These are phyloP conservation scores for Suillus variegatus DNA, from an alignment of 768 basidiomycete genomes.

Conservation along the genomic window DNA sequence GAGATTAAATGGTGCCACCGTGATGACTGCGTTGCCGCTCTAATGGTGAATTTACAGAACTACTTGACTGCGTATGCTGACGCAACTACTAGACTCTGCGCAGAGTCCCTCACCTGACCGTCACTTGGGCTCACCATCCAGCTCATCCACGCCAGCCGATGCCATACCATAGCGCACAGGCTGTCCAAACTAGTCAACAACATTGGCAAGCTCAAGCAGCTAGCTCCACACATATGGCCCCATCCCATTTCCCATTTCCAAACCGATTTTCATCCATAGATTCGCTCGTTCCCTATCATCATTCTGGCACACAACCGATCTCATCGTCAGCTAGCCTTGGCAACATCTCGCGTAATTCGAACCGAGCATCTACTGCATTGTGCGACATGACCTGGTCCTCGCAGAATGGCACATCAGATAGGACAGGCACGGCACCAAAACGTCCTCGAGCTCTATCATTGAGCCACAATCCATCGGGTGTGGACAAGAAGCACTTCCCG, in stretches of 20 bases:
- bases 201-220: constrained; percentile 22
- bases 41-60: constrained; percentile 52
- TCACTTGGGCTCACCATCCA: constrained; percentile 80
- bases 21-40: constrained; percentile 71
- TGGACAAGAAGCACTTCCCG: constrained; percentile 36
- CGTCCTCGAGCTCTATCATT: constrained; percentile 33
- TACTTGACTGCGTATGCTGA: constrained; percentile 8
- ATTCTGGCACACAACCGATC: not conserved
- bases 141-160: constrained; percentile 18
- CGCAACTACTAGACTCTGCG: constrained; percentile 56
- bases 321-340: constrained; percentile 11
- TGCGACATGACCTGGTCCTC: constrained; percentile 6
- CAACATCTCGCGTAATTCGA: not conserved
- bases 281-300: constrained; percentile 11
- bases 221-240: constrained; percentile 11
- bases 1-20: constrained; percentile 80
- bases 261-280: constrained; percentile 18
- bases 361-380: not conserved
- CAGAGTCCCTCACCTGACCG: constrained; percentile 66
- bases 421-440: constrained; percentile 11
- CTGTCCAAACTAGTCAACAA: constrained; percentile 10
- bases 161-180: constrained; percentile 15
- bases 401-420: not conserved
- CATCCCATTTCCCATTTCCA: constrained; percentile 17
- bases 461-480: constrained; percentile 20